These are phyloP conservation scores for Fragilaria crotonensis DNA, from an alignment of 108 stramenopile species.

Conservation along the genomic window DNA sequence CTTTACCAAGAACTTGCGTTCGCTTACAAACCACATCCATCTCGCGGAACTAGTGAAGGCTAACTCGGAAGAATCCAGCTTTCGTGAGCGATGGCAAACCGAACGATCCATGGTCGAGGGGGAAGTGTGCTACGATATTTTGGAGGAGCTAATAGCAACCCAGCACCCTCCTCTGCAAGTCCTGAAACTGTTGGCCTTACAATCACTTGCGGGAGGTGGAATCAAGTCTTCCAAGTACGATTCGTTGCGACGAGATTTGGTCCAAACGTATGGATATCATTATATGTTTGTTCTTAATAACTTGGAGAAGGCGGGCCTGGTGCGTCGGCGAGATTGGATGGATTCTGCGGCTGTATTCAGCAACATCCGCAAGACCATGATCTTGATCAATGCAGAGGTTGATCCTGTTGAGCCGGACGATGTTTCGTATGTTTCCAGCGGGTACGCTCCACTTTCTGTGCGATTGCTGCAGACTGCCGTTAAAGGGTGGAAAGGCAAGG, in stretches of 20 bases:
- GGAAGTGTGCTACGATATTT: slow-evolving; percentile 72
- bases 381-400: slow-evolving; percentile 87
- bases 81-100: slow-evolving; percentile 91
- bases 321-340: slow-evolving; percentile 77
- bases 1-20: slow-evolving; percentile 47
- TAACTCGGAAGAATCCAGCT: slow-evolving; percentile 64
- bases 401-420: slow-evolving; percentile 85
- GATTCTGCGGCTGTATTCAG: slow-evolving; percentile 67
- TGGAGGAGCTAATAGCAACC: slow-evolving; percentile 72
- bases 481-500: slow-evolving; percentile 69
- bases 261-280: slow-evolving; percentile 93
- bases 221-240: slow-evolving; percentile 87
- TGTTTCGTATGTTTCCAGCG: slow-evolving; percentile 87
- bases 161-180: slow-evolving; percentile 69
- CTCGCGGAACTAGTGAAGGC: slow-evolving; percentile 89
- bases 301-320: slow-evolving; percentile 78
- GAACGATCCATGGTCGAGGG: slow-evolving; percentile 94
- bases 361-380: slow-evolving; percentile 63
- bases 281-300: slow-evolving; percentile 68
- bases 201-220: slow-evolving; percentile 83
- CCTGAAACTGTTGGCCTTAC: slow-evolving; percentile 83
- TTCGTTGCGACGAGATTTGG: slow-evolving; percentile 64
- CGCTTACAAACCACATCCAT: slow-evolving; percentile 91
- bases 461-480: slow-evolving; percentile 83
- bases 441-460: slow-evolving; percentile 87